Conservation (phyloP, 2,329 filamentous ascomycete species). For the Zopfia rhizophila region DNA sequence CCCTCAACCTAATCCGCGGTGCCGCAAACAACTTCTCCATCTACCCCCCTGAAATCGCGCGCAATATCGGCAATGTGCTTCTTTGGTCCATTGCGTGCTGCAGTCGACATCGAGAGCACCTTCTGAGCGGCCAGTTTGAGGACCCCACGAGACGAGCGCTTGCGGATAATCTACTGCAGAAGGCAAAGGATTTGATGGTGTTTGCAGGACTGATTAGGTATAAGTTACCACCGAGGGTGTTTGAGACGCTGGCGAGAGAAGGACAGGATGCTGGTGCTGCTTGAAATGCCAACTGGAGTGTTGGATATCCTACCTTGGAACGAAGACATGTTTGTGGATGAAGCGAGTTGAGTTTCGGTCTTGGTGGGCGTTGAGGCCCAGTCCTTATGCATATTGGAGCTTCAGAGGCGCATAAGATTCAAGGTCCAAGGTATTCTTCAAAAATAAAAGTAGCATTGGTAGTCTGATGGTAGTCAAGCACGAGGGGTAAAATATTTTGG, state of each 20-base stretch:
- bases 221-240: constrained; percentile 84
- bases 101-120: constrained; percentile 75
- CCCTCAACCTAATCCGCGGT: constrained; percentile 80
- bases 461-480: too few relatives aligned
- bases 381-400: too few relatives aligned
- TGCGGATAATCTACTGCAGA: constrained; percentile 77
- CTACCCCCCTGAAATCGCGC: constrained; percentile 81
- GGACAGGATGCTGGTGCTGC: constrained; percentile 74
- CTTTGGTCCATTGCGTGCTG: constrained; percentile 95
- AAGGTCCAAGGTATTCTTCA: too few relatives aligned
- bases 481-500: too few relatives aligned
- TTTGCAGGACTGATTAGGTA: constrained; percentile 95
- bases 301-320: too few relatives aligned
- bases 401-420: too few relatives aligned
- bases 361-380: too few relatives aligned
- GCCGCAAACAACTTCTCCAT: constrained; percentile 83
- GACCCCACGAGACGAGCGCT: constrained; percentile 65
- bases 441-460: too few relatives aligned
- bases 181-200: constrained; percentile 89
- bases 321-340: too few relatives aligned
- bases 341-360: too few relatives aligned
- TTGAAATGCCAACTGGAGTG: too few relatives aligned
- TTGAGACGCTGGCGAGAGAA: constrained; percentile 86
- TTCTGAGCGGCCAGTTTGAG: constrained; percentile 76
- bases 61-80: constrained; percentile 89